Percentiles rank a stretch among this genome's conserved stretches.
Conservation (phyloP, 495 filamentous ascomycete species). For the Aspergillus kassunensis region DNA sequence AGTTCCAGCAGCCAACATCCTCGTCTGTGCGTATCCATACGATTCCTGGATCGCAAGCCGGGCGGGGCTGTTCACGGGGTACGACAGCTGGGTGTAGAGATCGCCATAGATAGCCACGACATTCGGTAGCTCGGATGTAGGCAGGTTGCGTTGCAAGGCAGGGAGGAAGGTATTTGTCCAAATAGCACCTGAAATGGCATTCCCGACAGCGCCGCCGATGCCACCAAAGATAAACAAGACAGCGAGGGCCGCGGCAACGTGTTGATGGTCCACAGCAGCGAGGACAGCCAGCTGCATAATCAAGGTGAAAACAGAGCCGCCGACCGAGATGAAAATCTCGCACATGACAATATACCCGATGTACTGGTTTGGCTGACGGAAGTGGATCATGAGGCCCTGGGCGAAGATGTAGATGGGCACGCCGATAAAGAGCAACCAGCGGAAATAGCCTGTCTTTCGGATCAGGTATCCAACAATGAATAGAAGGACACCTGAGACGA, state of each 20-base stretch:
- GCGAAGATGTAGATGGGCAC: constrained; percentile 56
- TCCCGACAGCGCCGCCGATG: constrained; percentile 64
- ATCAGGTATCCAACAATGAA: constrained; percentile 50
- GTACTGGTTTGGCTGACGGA: constrained; percentile 53
- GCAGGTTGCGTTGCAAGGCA: constrained; percentile 52
- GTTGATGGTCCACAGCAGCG: constrained; percentile 59
- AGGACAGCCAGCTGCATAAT: constrained; percentile 64
- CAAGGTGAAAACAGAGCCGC: constrained; percentile 55
- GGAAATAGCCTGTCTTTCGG: constrained; percentile 52
- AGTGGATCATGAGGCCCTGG: constrained; percentile 57
- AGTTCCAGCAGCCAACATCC: constrained; percentile 49
- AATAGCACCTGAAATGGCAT: constrained; percentile 58
- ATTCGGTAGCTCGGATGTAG: constrained; percentile 35
- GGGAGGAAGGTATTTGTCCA: constrained; percentile 59
- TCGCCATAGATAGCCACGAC: constrained; percentile 47
- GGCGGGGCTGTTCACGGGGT: constrained; percentile 44
- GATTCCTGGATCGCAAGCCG: constrained; percentile 50
- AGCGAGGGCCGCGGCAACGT: constrained; percentile 63
- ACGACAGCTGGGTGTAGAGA: constrained; percentile 50
- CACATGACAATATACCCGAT: constrained; percentile 68
- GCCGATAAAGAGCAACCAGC: constrained; percentile 48
- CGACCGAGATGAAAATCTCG: constrained; percentile 67
- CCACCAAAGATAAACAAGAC: constrained; percentile 56
- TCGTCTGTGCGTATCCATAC: constrained; percentile 52
- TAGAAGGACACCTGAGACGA: constrained; percentile 41